phyloP scores from a whole-genome alignment of 495 filamentous ascomycete species.

The Xylaria cubensis region DNA sequence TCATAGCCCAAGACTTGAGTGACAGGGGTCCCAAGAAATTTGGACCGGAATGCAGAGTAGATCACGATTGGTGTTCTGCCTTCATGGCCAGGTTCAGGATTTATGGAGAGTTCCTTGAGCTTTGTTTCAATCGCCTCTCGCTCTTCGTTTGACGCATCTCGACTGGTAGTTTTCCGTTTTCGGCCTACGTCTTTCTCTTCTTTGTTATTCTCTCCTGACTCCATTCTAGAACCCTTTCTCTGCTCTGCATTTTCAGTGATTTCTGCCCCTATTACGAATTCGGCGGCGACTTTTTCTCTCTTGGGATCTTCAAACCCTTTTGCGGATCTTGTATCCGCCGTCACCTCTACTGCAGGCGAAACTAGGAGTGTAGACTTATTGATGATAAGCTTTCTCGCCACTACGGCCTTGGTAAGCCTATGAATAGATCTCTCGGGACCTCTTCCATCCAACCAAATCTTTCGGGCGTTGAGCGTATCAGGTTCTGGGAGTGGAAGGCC shows the following conservation, averaged over 20 bases:
- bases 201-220: not conserved
- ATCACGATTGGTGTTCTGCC: not conserved
- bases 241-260: not conserved
- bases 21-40: not conserved
- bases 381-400: not conserved
- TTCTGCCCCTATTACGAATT: not conserved
- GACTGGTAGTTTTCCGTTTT: not conserved
- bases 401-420: not conserved
- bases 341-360: not conserved
- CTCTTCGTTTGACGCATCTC: not conserved
- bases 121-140: not conserved
- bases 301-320: not conserved
- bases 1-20: constrained; percentile 14
- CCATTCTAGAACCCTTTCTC: not conserved
- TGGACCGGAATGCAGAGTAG: constrained; percentile 14
- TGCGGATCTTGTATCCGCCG: not conserved
- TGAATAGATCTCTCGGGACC: not conserved
- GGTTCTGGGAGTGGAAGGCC: not conserved
- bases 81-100: not conserved
- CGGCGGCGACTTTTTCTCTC: not conserved
- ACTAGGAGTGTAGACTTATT: not conserved
- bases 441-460: not conserved
- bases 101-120: constrained; percentile 5
- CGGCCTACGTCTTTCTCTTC: not conserved
- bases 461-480: not conserved